phyloP scores from a whole-genome alignment of 73 alveolate genomes.

The Tetrahymena thermophila region DNA sequence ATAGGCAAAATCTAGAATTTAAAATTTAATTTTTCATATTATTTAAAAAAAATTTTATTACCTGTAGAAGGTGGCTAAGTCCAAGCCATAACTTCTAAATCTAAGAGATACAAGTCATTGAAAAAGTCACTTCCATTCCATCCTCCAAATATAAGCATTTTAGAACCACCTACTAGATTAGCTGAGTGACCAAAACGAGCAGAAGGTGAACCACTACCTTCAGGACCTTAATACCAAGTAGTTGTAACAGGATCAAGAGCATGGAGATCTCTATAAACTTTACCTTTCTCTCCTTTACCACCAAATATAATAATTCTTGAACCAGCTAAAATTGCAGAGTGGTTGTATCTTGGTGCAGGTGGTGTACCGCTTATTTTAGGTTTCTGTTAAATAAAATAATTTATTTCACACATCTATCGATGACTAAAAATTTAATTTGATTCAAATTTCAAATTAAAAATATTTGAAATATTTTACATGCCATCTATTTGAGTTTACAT shows the following conservation, averaged over 20 bases:
- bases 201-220: slow-evolving; percentile 96
- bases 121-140: slow-evolving; percentile 92
- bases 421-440: not conserved
- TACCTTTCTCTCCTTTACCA: slow-evolving; percentile 63
- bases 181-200: slow-evolving; percentile 97
- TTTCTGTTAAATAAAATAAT: slow-evolving; percentile 41
- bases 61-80: slow-evolving; percentile 80
- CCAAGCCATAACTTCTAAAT: slow-evolving; percentile 98
- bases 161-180: slow-evolving; percentile 84
- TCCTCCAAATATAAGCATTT: slow-evolving; percentile 97
- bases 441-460: not conserved
- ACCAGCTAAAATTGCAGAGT: slow-evolving; percentile 95
- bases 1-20: not conserved
- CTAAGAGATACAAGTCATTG: slow-evolving; percentile 93
- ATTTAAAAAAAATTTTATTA: not conserved
- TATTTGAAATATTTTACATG: not conserved
- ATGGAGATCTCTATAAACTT: slow-evolving; percentile 89
- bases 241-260: slow-evolving; percentile 97
- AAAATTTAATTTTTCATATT: no score
- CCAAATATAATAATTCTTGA: slow-evolving; percentile 94
- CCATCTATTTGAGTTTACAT: slow-evolving; percentile 95
- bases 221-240: slow-evolving; percentile 98
- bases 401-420: not conserved
- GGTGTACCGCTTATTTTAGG: slow-evolving; percentile 95
- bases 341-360: slow-evolving; percentile 97